These are phyloP conservation scores for Saturnispora gosingensis DNA, from an alignment of 805 yeast genomes.

Conservation along the genomic window DNA sequence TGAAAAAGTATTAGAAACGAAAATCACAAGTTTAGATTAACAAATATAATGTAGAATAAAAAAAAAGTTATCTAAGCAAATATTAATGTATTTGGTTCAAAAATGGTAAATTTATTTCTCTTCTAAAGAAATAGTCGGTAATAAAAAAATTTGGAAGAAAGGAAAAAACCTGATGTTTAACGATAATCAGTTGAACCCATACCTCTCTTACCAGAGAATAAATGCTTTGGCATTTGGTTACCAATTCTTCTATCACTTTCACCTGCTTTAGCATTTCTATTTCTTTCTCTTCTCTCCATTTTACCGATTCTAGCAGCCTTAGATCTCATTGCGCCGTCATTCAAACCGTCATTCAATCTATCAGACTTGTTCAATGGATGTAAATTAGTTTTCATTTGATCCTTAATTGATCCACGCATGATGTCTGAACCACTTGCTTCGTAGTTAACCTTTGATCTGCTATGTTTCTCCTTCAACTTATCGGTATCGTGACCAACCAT, in stretches of 20 bases:
- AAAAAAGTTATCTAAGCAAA: not conserved
- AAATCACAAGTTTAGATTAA: not conserved
- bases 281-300: slow-evolving; percentile 87
- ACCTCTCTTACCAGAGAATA: slow-evolving; percentile 95
- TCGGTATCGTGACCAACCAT: slow-evolving; percentile 81
- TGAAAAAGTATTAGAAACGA: not conserved
- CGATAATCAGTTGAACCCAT: slow-evolving; percentile 88
- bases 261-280: slow-evolving; percentile 85
- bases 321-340: slow-evolving; percentile 68
- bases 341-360: slow-evolving; percentile 78
- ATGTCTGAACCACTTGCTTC: slow-evolving; percentile 71
- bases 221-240: slow-evolving; percentile 83
- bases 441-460: slow-evolving; percentile 14
- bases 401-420: slow-evolving; percentile 32
- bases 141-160: not conserved
- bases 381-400: slow-evolving; percentile 15
- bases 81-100: not conserved
- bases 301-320: slow-evolving; percentile 84
- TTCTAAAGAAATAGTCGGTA: not conserved
- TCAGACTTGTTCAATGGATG: slow-evolving; percentile 54
- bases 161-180: slow-evolving; percentile 13
- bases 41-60: not conserved
- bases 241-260: slow-evolving; percentile 91
- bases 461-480: slow-evolving; percentile 40
- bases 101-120: not conserved